phyloP scores from a whole-genome alignment of 805 yeast species.

The Wickerhamomyces pijperi region DNA sequence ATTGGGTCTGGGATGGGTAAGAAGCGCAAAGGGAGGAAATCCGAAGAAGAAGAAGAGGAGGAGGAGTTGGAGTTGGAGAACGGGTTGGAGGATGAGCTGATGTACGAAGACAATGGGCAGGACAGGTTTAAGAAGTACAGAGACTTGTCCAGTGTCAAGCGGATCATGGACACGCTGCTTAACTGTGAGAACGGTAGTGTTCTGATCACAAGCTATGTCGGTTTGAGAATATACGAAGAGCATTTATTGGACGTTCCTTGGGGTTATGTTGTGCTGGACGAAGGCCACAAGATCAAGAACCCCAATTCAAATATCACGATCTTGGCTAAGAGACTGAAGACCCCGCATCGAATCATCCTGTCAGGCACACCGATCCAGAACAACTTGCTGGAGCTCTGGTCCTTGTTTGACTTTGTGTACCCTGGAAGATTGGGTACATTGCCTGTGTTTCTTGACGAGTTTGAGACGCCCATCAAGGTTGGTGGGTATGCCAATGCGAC shows the following conservation, averaged over 20 bases:
- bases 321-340: constrained; percentile 72
- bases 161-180: constrained; percentile 46
- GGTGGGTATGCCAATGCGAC: constrained; percentile 99
- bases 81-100: constrained; percentile 25
- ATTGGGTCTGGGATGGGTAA: constrained; percentile 80
- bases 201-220: constrained; percentile 84
- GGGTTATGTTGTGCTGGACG: constrained; percentile 90
- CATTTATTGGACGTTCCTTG: constrained; percentile 57
- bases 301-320: constrained; percentile 86
- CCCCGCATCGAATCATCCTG: constrained; percentile 76
- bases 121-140: constrained; percentile 13
- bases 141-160: constrained; percentile 29
- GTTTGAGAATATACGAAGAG: constrained; percentile 58
- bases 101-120: constrained; percentile 17
- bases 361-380: constrained; percentile 98
- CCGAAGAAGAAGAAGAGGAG: constrained; percentile 28
- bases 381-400: constrained; percentile 86
- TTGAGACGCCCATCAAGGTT: constrained; percentile 82
- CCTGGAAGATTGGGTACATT: constrained; percentile 93
- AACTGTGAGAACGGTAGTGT: constrained; percentile 56
- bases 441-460: constrained; percentile 89
- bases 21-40: constrained; percentile 12
- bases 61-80: too few species aligned
- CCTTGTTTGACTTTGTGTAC: constrained; percentile 85
- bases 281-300: constrained; percentile 93